A percentile compares a stretch with the other conserved stretches of the same genome.
Conservation (phyloP, 2,329 filamentous ascomycete genomes). For the Xylaria arbuscula region DNA sequence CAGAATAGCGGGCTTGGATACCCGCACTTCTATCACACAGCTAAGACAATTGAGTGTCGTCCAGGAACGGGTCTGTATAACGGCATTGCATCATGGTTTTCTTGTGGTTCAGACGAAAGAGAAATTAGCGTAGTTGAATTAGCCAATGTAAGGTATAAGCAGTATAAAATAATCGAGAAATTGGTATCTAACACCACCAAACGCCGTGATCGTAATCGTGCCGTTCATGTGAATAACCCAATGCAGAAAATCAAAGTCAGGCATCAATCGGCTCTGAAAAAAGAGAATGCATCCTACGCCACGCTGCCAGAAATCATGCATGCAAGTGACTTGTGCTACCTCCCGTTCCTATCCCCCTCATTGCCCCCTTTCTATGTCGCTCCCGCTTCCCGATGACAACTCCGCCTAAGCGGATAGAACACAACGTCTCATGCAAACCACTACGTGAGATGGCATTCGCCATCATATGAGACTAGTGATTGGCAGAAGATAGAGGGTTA, state of each 20-base stretch:
- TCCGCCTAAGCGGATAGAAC: not conserved
- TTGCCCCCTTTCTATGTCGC: not conserved
- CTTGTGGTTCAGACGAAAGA: not conserved
- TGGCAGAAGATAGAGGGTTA: slow-evolving; percentile 39
- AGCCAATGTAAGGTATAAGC: not conserved
- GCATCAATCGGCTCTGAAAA: slow-evolving; percentile 23
- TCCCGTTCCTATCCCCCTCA: slow-evolving; percentile 6
- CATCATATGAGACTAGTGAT: slow-evolving; percentile 34
- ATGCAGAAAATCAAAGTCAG: not conserved
- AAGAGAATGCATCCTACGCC: slow-evolving; percentile 28
- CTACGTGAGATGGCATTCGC: not conserved
- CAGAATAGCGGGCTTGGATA: slow-evolving; percentile 13
- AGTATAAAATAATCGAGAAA: slow-evolving; percentile 7
- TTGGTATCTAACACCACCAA: slow-evolving; percentile 29
- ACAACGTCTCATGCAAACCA: slow-evolving; percentile 3
- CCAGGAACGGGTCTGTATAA: not conserved
- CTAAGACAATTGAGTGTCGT: slow-evolving; percentile 12
- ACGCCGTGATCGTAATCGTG: slow-evolving; percentile 21
- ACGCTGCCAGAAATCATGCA: slow-evolving; percentile 30
- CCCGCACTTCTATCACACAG: slow-evolving; percentile 3
- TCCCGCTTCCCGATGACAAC: slow-evolving; percentile 8
- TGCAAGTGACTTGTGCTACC: slow-evolving; percentile 29
- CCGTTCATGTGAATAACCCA: slow-evolving; percentile 14
- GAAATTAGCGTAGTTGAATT: slow-evolving; percentile 17
- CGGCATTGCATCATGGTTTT: slow-evolving; percentile 1